Percentiles rank a stretch among this genome's conserved stretches.
These are phyloP conservation scores for Rhodotorula paludigena DNA, from an alignment of 768 basidiomycete species.

Conservation along the genomic window DNA sequence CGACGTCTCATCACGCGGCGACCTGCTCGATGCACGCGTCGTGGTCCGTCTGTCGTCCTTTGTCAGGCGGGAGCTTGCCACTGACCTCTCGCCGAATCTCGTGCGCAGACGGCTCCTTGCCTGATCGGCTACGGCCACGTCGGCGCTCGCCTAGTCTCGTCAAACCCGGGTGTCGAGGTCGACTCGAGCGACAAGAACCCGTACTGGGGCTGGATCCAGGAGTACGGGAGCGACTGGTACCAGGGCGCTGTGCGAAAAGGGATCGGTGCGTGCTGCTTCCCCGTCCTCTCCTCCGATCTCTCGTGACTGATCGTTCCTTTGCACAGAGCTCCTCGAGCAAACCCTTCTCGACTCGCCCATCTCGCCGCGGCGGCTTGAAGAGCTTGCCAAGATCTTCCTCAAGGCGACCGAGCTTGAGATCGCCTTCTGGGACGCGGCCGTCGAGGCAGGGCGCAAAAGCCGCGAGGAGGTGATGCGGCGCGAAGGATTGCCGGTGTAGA, in stretches of 20 bases:
- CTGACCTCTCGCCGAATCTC: background rate
- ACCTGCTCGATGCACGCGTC: slow-evolving; percentile 66
- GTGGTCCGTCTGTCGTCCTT: slow-evolving; percentile 47
- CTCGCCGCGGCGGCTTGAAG: slow-evolving; percentile 56
- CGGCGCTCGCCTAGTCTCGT: slow-evolving; percentile 70
- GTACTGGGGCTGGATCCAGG: slow-evolving; percentile 57
- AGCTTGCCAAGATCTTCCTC: slow-evolving; percentile 69
- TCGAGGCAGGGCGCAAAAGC: slow-evolving; percentile 42
- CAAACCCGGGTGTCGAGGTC: slow-evolving; percentile 52
- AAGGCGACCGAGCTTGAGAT: slow-evolving; percentile 72
- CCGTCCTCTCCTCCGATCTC: background rate
- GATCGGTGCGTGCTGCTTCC: slow-evolving; percentile 56
- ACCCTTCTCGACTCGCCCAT: slow-evolving; percentile 62
- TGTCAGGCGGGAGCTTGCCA: background rate
- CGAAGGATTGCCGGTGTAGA: background rate
- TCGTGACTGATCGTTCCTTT: too few relatives aligned
- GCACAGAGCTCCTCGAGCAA: slow-evolving; percentile 62
- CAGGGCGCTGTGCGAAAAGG: slow-evolving; percentile 68
- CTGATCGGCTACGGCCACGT: slow-evolving; percentile 89
- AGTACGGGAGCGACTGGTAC: slow-evolving; percentile 68
- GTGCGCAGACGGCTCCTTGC: slow-evolving; percentile 62
- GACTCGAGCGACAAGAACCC: slow-evolving; percentile 64
- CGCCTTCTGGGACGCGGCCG: slow-evolving; percentile 77
- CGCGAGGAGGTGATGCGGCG: background rate
- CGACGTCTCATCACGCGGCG: slow-evolving; percentile 72